Percentiles rank a stretch among this genome's conserved stretches.
Conservation (phyloP, 495 filamentous ascomycete species). For the Talaromyces adpressus region DNA sequence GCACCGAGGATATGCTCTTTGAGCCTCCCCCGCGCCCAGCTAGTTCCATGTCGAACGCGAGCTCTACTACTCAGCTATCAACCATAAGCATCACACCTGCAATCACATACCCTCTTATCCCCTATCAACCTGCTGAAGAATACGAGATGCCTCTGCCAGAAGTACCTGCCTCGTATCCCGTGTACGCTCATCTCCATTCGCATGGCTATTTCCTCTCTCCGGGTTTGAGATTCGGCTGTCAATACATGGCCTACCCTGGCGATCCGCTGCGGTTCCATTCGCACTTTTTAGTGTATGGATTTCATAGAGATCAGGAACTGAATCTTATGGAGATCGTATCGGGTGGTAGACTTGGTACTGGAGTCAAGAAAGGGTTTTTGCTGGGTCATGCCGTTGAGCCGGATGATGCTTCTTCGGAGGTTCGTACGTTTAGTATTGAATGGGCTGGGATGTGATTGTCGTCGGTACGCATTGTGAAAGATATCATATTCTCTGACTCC, state of each 20-base stretch:
- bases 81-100: slow-evolving; percentile 51
- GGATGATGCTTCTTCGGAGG: slow-evolving; percentile 18
- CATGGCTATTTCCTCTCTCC: slow-evolving; percentile 82
- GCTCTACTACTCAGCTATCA: slow-evolving; percentile 16
- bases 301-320: slow-evolving; percentile 82
- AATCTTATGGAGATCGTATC: slow-evolving; percentile 75
- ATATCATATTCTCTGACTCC: neutral
- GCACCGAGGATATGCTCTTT: slow-evolving; percentile 18
- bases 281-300: slow-evolving; percentile 74
- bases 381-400: slow-evolving; percentile 57
- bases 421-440: slow-evolving; percentile 70
- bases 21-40: slow-evolving; percentile 12
- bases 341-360: slow-evolving; percentile 81
- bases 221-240: slow-evolving; percentile 87
- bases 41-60: slow-evolving; percentile 14
- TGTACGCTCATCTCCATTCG: slow-evolving; percentile 64
- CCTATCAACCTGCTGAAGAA: slow-evolving; percentile 21
- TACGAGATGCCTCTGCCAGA: slow-evolving; percentile 29
- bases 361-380: slow-evolving; percentile 92
- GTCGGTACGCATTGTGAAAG: neutral
- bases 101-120: slow-evolving; percentile 48
- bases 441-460: slow-evolving; percentile 70
- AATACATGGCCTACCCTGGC: slow-evolving; percentile 90
- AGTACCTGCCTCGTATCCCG: slow-evolving; percentile 43
- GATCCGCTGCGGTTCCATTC: slow-evolving; percentile 92